phyloP scores from a whole-genome alignment of 2,329 filamentous ascomycete genomes.

The Emericellopsis cladophorae region DNA sequence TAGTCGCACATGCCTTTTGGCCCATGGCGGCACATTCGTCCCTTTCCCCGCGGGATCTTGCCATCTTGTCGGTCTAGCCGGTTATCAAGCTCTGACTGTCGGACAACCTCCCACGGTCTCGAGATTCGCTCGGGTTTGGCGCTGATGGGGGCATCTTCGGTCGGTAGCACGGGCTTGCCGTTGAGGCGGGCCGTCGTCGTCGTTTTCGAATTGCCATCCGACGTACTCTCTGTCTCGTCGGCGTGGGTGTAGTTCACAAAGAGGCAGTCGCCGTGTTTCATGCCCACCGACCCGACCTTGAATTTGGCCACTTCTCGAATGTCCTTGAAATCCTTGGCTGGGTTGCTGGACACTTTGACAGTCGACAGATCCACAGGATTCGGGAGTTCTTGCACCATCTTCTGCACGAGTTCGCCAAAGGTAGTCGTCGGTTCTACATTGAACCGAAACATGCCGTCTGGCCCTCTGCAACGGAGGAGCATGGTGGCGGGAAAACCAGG shows the following conservation, averaged over 20 bases:
- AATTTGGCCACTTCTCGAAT: conserved; percentile 45
- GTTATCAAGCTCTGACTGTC: conserved; percentile 80
- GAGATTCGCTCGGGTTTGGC: conserved; percentile 50
- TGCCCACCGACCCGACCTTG: conserved; percentile 44
- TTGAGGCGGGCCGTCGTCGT: conserved; percentile 58
- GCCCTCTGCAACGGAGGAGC: conserved; percentile 78
- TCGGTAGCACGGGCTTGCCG: conserved; percentile 58
- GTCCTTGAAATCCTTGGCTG: conserved; percentile 43
- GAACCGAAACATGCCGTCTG: conserved; percentile 85
- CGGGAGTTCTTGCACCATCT: conserved; percentile 38
- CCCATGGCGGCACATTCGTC: conserved; percentile 92
- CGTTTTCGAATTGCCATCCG: conserved; percentile 22
- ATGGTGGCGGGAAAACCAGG: conserved; percentile 33
- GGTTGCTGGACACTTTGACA: conserved; percentile 49
- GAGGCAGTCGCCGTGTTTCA: conserved; percentile 79
- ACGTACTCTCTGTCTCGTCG: conserved; percentile 21
- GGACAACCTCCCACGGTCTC: conserved; percentile 68
- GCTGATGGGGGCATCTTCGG: conserved; percentile 53
- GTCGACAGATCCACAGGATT: conserved; percentile 46
- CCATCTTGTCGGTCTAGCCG: conserved; percentile 76
- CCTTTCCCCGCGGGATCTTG: conserved; percentile 67
- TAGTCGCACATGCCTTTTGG: conserved; percentile 99
- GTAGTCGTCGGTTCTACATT: conserved; percentile 61
- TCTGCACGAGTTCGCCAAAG: conserved; percentile 48
- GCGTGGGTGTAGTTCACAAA: conserved; percentile 68